Conservation (phyloP, 2,329 filamentous ascomycete species). For the Trichoderma sp. region DNA sequence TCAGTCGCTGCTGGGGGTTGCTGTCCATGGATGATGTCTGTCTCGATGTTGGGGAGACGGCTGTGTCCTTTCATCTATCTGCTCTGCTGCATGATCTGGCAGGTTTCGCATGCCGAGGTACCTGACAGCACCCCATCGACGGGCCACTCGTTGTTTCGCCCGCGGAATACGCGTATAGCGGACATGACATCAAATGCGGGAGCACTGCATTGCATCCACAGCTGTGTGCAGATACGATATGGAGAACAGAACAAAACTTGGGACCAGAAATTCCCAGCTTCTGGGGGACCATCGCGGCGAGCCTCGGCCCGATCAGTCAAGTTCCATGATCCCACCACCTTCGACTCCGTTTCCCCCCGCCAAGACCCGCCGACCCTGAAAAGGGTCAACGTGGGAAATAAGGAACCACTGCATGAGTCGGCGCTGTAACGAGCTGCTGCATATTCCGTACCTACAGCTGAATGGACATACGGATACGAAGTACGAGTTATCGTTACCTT, state of each 20-base stretch:
- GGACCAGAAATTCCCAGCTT: background rate
- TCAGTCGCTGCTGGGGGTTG: too few species aligned
- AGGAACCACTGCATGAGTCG: background rate
- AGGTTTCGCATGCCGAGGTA: background rate
- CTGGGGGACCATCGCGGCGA: background rate
- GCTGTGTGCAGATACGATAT: background rate
- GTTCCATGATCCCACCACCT: too few species aligned
- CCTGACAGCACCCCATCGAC: background rate
- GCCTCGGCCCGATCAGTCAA: conserved; percentile 18
- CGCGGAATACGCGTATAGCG: conserved; percentile 7
- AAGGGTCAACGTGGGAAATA: conserved; percentile 1
- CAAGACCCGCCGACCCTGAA: conserved; percentile 7
- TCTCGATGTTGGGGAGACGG: too few species aligned
- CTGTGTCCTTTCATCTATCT: too few species aligned
- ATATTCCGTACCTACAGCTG: background rate
- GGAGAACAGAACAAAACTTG: background rate
- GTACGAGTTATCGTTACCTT: too few species aligned
- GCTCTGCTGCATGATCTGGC: background rate
- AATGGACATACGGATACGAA: too few species aligned
- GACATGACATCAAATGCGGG: background rate
- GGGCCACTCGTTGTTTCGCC: too few species aligned
- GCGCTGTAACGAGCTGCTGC: background rate
- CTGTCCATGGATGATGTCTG: too few species aligned
- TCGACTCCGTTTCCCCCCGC: background rate
- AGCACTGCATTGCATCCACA: background rate